phyloP scores from a whole-genome alignment of 768 basidiomycete species.

The Suillus subluteus region DNA sequence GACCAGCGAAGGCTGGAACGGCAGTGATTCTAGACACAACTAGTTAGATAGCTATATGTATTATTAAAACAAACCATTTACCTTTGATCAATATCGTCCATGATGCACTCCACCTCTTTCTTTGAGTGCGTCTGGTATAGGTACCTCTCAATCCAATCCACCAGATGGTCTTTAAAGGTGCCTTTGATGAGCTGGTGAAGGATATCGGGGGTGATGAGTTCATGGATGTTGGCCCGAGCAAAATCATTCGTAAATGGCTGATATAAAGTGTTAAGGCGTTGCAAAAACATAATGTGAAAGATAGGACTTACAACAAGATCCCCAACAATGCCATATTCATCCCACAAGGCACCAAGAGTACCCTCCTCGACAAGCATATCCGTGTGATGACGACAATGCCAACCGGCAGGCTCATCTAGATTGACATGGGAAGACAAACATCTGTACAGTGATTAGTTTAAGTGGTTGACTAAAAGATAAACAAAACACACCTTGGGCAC shows the following conservation, averaged over 20 bases:
- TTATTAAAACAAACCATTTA: too few species aligned
- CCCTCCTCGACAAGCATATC: conserved; percentile 20
- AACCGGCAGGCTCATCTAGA: conserved; percentile 25
- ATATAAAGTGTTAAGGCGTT: background rate
- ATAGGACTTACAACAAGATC: conserved; percentile 19
- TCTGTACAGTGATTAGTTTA: too few species aligned
- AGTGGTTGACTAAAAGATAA: too few species aligned
- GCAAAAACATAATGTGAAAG: background rate
- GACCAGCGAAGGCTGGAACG: too few species aligned
- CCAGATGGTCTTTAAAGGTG: too few species aligned
- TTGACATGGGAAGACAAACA: conserved; percentile 7
- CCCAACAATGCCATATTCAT: conserved; percentile 35
- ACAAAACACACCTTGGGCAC: too few species aligned
- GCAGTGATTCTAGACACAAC: too few species aligned
- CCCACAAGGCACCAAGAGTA: conserved; percentile 30
- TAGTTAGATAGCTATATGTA: too few species aligned
- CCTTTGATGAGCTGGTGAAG: conserved; percentile 40
- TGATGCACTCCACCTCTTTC: too few species aligned
- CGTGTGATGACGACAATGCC: conserved; percentile 23
- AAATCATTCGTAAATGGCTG: conserved; percentile 17
- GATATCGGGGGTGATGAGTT: conserved; percentile 40
- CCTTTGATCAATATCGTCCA: too few species aligned
- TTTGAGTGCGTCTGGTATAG: too few species aligned
- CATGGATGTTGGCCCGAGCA: conserved; percentile 31
- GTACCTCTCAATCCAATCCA: too few species aligned